These are phyloP conservation scores for Aspergillus tamarii DNA, from an alignment of 2,329 filamentous ascomycete genomes.

Conservation along the genomic window DNA sequence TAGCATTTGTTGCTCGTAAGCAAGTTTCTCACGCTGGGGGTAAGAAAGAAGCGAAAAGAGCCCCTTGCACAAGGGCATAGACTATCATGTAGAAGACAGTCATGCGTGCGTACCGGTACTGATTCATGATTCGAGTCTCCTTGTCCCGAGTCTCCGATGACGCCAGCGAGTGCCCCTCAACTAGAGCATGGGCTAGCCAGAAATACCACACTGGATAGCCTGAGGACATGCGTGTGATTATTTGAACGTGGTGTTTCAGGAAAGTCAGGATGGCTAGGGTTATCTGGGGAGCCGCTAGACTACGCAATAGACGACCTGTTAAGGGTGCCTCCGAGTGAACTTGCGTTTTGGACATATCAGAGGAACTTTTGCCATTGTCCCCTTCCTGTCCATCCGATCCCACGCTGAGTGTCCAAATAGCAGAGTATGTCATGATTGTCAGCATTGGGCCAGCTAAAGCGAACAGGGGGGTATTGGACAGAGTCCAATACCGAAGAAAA, in stretches of 20 bases:
- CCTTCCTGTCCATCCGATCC: not conserved
- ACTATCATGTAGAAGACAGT: constrained; percentile 10
- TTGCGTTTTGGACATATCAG: not conserved
- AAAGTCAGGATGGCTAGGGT: constrained; percentile 7
- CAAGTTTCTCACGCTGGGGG: constrained; percentile 10
- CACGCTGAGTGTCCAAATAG: not conserved
- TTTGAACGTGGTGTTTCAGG: constrained; percentile 14
- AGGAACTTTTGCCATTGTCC: not conserved
- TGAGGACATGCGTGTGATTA: constrained; percentile 15
- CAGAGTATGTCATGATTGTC: constrained; percentile 6
- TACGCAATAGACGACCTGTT: constrained; percentile 8
- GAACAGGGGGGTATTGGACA: constrained; percentile 13
- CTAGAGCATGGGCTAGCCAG: constrained; percentile 4
- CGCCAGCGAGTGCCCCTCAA: not conserved
- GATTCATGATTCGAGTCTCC: not conserved
- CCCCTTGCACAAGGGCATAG: constrained; percentile 12
- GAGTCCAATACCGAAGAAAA: constrained; percentile 15
- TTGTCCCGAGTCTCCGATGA: not conserved
- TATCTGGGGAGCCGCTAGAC: constrained; percentile 12
- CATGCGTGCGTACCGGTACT: not conserved
- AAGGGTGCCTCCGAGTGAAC: not conserved
- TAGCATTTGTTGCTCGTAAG: not conserved
- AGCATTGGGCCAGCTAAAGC: constrained; percentile 13
- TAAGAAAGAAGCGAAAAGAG: constrained; percentile 13
- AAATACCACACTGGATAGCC: constrained; percentile 17